Evolutionary conservation across 2,329 filamentous ascomycete genomes (phyloP), one percentile per base, ranked within the genome.

Genomic region (Blastomyces gilchristii): DNA sequence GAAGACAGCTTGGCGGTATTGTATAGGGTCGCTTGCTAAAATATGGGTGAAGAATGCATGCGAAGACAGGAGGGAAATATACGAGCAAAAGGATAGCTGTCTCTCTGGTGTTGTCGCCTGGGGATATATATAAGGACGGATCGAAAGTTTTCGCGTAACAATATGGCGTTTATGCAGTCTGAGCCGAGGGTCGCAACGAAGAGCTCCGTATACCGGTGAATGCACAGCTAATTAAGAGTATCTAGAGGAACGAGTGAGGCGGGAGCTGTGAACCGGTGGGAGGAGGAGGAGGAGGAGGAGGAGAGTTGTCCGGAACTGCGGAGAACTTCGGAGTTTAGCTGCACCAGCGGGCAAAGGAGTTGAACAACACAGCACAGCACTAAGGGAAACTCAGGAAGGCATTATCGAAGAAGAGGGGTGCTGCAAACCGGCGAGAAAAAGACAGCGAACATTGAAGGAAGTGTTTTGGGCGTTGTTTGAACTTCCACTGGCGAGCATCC

Each of bases 1-100:
- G 92, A 90, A 87, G 91, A 93, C 90, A 95, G 87, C 81, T 96
- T 95, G 90, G 88, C 90, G 90, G 90, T 93, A 79, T 89, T 89
- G 80, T 74, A 16, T 39, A 34, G 43, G 34, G 18, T 25, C 25
- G 58, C 22, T 59, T 59, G 43, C 58, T 37, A 59, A 61, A 62
- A 56, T 28, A 47, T 22, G 53, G 28, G 50, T 49, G 9, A 50
- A 59, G 11, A 22, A n/a, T 34, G 50, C 31, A 34, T 54, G 53
- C 31, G 52, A 56, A 31, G 39, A n/a, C 3, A n/a, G 16, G 37
- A 47, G 25, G 34, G 37, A 18, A 39, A 22, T 56, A 31, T 56
- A 5, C 16, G n/a, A 2, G 54, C 3, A 41, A 43, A 37, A 25
- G 18, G 37, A 39, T 14, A 14, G 31, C 34, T 22, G 31, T 56